Conservation (phyloP, 2,329 filamentous ascomycete species). For the Beauveria medogensis region DNA sequence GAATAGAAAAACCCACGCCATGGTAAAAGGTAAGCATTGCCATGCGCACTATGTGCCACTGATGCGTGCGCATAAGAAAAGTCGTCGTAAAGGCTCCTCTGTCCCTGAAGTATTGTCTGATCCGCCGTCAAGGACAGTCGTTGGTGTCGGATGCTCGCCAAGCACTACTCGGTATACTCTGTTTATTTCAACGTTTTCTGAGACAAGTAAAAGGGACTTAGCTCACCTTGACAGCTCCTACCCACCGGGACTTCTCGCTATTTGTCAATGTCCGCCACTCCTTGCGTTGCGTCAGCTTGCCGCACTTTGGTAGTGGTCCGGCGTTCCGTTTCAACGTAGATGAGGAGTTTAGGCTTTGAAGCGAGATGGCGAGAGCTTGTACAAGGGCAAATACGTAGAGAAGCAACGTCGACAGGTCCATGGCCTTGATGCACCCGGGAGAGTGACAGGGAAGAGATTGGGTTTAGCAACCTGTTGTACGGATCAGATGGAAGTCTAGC, state of each 20-base stretch:
- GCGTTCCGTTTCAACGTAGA: neutral
- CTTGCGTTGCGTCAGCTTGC: neutral
- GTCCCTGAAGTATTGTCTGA: neutral
- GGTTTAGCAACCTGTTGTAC: too few relatives aligned
- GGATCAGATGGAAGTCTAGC: too few relatives aligned
- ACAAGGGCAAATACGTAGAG: neutral
- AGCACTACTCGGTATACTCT: neutral
- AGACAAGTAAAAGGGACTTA: neutral
- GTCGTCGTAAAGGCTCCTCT: neutral
- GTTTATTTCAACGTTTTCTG: too few relatives aligned
- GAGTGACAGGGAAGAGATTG: neutral
- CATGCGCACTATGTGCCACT: neutral
- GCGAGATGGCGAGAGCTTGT: too few relatives aligned
- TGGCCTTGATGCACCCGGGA: neutral
- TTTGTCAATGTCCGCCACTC: neutral
- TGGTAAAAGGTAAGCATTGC: neutral
- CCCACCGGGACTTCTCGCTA: neutral
- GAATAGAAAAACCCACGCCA: neutral
- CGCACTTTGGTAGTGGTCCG: neutral
- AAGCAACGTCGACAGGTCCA: neutral
- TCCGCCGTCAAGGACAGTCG: neutral
- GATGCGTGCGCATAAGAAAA: neutral
- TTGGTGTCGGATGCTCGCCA: neutral
- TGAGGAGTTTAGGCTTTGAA: neutral
- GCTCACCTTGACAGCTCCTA: slow-evolving; percentile 1